Percentiles rank a stretch among this genome's conserved stretches.
phyloP scores from a whole-genome alignment of 2,329 filamentous ascomycete species.

The Neofusicoccum cordaticola region DNA sequence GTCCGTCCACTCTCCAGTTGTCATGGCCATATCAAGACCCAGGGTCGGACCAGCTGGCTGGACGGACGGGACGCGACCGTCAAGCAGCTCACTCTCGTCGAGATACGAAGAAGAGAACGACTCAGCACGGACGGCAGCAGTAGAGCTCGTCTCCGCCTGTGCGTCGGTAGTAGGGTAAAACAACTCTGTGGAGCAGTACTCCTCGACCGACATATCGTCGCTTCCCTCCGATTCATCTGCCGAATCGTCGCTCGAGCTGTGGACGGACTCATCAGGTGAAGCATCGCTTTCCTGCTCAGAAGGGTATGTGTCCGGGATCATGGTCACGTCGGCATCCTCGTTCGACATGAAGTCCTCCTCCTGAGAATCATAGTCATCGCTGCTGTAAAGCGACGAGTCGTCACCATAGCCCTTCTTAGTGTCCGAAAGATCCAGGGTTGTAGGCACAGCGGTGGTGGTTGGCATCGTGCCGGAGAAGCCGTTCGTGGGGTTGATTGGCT shows the following conservation, averaged over 20 bases:
- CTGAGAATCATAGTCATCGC: background rate
- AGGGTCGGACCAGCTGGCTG: background rate
- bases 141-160: background rate
- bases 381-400: background rate
- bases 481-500: background rate
- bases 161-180: background rate
- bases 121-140: background rate
- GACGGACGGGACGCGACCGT: background rate
- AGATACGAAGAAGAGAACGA: background rate
- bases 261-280: background rate
- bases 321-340: background rate
- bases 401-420: constrained; percentile 4
- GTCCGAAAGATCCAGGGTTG: background rate
- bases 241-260: background rate
- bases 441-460: background rate
- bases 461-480: background rate
- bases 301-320: background rate
- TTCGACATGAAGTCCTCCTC: background rate
- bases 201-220: background rate
- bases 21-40: background rate
- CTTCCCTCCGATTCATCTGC: background rate
- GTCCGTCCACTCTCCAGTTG: background rate
- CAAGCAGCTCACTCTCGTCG: background rate
- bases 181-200: background rate
- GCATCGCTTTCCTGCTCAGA: background rate